Base-by-base conservation (phyloP, 2,329 filamentous ascomycete species). In the Stemphylium lycopersici region DNA sequence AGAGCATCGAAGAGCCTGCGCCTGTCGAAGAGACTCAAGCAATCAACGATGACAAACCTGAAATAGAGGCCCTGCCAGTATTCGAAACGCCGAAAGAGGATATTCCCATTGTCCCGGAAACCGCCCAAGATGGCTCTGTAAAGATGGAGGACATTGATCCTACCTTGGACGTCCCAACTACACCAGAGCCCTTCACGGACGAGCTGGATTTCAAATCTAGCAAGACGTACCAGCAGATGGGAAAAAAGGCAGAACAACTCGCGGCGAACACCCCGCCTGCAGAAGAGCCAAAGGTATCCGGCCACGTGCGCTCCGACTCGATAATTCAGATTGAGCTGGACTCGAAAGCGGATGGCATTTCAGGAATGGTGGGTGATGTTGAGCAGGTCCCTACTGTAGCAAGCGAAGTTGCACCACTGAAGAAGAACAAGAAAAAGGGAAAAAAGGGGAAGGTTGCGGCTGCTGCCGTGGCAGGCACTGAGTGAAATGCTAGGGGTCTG, bases 171-270 rank as follows among this genome's bases (percentile, higher is more conserved):
- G 42, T 20, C 1, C 51, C 46, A 31, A 31, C 47, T 15, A 39
- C 52, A 6, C 56, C 54, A 1, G 63, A 66, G 29, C 39, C 59
- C 0, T 64, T 58, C 29, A 59, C 60, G 1, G 61, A 67, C 13
- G 65, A 64, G 15, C 32, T 59, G 2, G 63, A 56, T 3, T 65
- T 46, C 29, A 52, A 47, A 20, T 57, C 32, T 8, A 63, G 56
- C 44, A 64, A 54, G n/a, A 61, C 47, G 26, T 63, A 56, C 39
- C 58, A 59, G 29, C 55, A 58, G 16, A 52, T 56, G 47, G 37
- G 52, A n/a, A 54, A 56, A 24, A 56, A 60, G 24, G 31, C 46
- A 11, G 32, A 40, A 3, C 20, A 22, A 10, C 33, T 42, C 7
- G 20, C 12, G 36, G 33, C n/a, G 2, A 31, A 36, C 36, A 32